A percentile compares a stretch with the other conserved stretches of the same genome.
phyloP scores from a whole-genome alignment of 2,329 filamentous ascomycete species.

The Alternaria gaisen region DNA sequence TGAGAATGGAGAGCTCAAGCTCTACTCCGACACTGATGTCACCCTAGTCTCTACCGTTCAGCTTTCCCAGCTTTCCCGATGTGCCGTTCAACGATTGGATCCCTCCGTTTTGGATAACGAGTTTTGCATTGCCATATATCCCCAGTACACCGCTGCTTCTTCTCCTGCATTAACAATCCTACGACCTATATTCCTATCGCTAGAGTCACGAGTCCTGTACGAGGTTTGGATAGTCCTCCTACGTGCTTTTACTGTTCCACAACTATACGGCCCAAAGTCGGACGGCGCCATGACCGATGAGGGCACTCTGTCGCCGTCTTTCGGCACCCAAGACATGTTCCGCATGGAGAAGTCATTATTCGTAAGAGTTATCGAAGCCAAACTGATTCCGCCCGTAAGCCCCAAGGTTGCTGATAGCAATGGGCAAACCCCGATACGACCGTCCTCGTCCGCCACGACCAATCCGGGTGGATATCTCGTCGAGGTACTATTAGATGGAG shows the following conservation, averaged over 20 bases:
- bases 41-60: constrained; percentile 83
- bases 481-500: constrained; percentile 81
- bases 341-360: constrained; percentile 70
- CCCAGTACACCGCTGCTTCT: constrained; percentile 81
- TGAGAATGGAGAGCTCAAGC: constrained; percentile 92
- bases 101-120: constrained; percentile 90
- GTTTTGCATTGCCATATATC: constrained; percentile 94
- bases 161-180: constrained; percentile 78
- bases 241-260: constrained; percentile 89
- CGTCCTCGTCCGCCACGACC: constrained; percentile 42
- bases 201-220: constrained; percentile 88
- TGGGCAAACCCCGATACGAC: constrained; percentile 33
- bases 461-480: constrained; percentile 74
- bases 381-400: constrained; percentile 56
- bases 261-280: constrained; percentile 78
- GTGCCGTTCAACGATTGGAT: constrained; percentile 89
- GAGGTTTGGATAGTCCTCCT: constrained; percentile 97
- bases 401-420: constrained; percentile 46
- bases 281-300: constrained; percentile 53
- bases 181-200: constrained; percentile 86
- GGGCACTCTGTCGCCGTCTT: constrained; percentile 45
- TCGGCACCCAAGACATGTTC: constrained; percentile 67
- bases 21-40: constrained; percentile 86
- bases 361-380: constrained; percentile 69
- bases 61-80: constrained; percentile 86